Percentiles rank a stretch among this genome's conserved stretches.
Conservation (phyloP, 2,329 filamentous ascomycete genomes). For the Beauveria brongniartii region DNA sequence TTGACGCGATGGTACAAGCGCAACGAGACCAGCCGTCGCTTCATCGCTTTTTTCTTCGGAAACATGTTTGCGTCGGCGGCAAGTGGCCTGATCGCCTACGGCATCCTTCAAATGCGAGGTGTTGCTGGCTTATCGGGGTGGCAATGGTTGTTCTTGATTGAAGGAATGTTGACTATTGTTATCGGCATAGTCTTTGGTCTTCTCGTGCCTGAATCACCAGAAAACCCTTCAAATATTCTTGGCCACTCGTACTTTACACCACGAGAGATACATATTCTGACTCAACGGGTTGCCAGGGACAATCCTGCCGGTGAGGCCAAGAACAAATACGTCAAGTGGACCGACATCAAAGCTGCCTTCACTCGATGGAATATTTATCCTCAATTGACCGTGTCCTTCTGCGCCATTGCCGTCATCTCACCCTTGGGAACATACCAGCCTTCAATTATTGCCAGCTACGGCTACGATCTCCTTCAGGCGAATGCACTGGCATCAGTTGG, state of each 20-base stretch:
- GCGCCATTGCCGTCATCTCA: neutral
- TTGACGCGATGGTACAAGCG: conserved; percentile 38
- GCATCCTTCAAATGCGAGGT: conserved; percentile 20
- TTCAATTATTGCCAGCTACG: neutral
- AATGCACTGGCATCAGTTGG: neutral
- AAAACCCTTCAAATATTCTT: conserved; percentile 7
- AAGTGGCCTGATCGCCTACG: conserved; percentile 33
- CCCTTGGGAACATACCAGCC: neutral
- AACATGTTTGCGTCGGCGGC: conserved; percentile 21
- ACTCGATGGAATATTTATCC: neutral
- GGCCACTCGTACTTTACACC: conserved; percentile 12
- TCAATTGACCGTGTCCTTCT: neutral
- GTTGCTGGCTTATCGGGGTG: conserved; percentile 30
- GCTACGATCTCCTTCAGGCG: neutral
- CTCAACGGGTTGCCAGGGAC: neutral
- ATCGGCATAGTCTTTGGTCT: conserved; percentile 22
- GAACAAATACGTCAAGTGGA: neutral
- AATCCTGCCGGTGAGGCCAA: neutral
- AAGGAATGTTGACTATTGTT: conserved; percentile 24
- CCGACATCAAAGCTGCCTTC: neutral
- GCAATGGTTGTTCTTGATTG: conserved; percentile 35
- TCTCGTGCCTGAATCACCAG: conserved; percentile 9
- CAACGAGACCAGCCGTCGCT: conserved; percentile 32
- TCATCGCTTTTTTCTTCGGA: neutral
- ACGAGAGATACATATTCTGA: conserved; percentile 10